phyloP scores from a whole-genome alignment of 345 rosid species.

The Nasturtium officinale region DNA sequence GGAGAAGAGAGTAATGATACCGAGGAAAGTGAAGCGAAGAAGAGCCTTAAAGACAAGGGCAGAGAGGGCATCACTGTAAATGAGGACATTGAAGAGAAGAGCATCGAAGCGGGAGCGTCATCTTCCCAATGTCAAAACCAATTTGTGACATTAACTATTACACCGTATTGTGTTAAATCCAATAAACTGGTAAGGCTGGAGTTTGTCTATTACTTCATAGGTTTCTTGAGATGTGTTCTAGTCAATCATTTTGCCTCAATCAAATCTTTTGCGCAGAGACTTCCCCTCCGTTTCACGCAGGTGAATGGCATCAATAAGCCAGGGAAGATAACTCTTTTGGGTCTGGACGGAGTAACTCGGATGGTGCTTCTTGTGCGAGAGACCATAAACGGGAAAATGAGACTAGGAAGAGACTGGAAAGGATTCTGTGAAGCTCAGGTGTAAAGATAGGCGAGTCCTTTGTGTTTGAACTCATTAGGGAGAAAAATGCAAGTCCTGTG shows the following conservation, averaged over 20 bases:
- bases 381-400: not conserved
- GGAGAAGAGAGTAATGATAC: constrained; percentile 18
- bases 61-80: not conserved
- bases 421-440: constrained; percentile 28
- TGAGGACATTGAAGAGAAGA: constrained; percentile 7
- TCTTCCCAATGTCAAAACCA: constrained; percentile 17
- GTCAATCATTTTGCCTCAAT: not conserved
- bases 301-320: constrained; percentile 26
- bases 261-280: constrained; percentile 15
- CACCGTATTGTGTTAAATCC: not conserved
- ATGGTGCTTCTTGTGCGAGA: not conserved
- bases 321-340: constrained; percentile 20
- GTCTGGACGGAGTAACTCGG: constrained; percentile 16
- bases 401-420: constrained; percentile 35
- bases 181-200: constrained; percentile 9
- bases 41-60: not conserved
- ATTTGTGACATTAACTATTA: constrained; percentile 32
- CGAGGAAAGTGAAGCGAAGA: not conserved
- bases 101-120: constrained; percentile 13
- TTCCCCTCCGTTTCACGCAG: constrained; percentile 20
- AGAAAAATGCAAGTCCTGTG: constrained; percentile 15
- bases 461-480: constrained; percentile 24
- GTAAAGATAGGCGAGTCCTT: constrained; percentile 31
- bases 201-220: not conserved
- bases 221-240: not conserved